These are phyloP conservation scores for Lipomyces starkeyi DNA, from an alignment of 805 yeast species.

Conservation along the genomic window DNA sequence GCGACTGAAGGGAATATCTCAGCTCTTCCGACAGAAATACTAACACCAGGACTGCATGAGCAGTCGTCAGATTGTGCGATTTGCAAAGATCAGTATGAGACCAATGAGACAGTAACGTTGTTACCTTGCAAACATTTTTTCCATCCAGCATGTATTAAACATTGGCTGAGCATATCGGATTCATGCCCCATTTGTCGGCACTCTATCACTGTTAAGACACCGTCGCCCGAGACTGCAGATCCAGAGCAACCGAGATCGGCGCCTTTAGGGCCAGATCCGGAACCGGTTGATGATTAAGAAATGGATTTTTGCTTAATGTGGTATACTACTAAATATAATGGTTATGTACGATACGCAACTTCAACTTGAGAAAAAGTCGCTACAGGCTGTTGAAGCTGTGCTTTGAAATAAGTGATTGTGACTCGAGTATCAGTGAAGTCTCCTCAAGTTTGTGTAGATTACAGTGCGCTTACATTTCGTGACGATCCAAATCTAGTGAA, in stretches of 20 bases:
- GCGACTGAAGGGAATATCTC: slow-evolving; percentile 29
- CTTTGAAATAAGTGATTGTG: not conserved
- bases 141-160: slow-evolving; percentile 37
- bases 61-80: slow-evolving; percentile 36
- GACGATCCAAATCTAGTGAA: not conserved
- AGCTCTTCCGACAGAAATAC: slow-evolving; percentile 10
- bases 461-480: not conserved
- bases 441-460: not conserved
- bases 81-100: slow-evolving; percentile 35
- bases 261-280: not conserved
- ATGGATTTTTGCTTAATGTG: not conserved
- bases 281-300: not conserved
- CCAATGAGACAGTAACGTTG: slow-evolving; percentile 16
- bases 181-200: slow-evolving; percentile 39
- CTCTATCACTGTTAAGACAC: not conserved
- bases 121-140: slow-evolving; percentile 39
- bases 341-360: not conserved
- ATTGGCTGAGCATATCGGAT: slow-evolving; percentile 38
- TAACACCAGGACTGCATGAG: slow-evolving; percentile 19
- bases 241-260: not conserved
- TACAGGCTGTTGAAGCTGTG: not conserved
- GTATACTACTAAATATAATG: not conserved
- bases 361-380: not conserved
- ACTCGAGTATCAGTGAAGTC: not conserved
- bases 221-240: not conserved